phyloP scores from a whole-genome alignment of 345 rosid genomes.

The Bretschneidera sinensis region DNA sequence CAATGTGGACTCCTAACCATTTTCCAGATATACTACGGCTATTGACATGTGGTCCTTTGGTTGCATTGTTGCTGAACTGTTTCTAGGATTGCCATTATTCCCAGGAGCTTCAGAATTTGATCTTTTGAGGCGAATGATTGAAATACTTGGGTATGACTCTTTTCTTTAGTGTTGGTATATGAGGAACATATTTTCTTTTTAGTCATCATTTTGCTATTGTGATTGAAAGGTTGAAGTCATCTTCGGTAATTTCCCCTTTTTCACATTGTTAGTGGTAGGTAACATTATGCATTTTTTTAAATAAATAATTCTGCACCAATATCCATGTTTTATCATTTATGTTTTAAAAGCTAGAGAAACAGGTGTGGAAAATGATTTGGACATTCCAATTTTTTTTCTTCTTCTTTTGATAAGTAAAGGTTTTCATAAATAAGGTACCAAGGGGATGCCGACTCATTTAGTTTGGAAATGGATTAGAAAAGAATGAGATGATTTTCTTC shows the following conservation, averaged over 20 bases:
- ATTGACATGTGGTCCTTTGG: slow-evolving; percentile 99
- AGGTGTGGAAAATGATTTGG: too few species aligned
- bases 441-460: too few species aligned
- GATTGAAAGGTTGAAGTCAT: not conserved
- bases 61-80: slow-evolving; percentile 98
- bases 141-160: slow-evolving; percentile 77
- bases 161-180: slow-evolving; percentile 2
- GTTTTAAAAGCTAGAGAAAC: too few species aligned
- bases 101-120: slow-evolving; percentile 99
- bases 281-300: too few species aligned
- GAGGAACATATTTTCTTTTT: not conserved
- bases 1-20: slow-evolving; percentile 39
- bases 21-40: slow-evolving; percentile 84
- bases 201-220: not conserved
- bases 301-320: too few species aligned
- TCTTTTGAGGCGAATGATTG: slow-evolving; percentile 84
- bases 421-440: too few species aligned
- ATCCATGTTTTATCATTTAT: too few species aligned
- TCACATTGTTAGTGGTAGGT: not conserved
- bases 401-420: too few species aligned
- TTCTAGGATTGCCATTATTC: slow-evolving; percentile 93
- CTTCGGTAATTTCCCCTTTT: not conserved
- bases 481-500: too few species aligned
- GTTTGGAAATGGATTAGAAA: too few species aligned
- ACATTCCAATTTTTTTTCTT: too few species aligned